Evolutionary conservation across 768 basidiomycete species (phyloP).

Genomic region (Termitomyces sp.): DNA sequence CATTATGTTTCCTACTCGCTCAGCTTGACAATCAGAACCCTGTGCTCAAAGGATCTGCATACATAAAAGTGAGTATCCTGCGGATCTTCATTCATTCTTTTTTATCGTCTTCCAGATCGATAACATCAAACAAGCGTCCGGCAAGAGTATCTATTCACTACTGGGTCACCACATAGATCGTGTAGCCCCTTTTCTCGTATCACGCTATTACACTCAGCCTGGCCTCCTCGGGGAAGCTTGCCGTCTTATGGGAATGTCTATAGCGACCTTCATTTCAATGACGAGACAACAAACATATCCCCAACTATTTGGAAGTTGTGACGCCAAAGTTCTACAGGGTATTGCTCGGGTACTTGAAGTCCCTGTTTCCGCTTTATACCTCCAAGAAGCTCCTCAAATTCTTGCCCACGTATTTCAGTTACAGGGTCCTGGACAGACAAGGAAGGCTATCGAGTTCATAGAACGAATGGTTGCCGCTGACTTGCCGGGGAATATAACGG

Average conservation of each 20-base stretch:
- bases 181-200: constrained; percentile 62
- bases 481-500: constrained; percentile 31
- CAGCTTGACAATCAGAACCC: constrained; percentile 67
- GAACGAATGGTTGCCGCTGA: constrained; percentile 47
- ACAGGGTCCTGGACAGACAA: constrained; percentile 47
- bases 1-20: constrained; percentile 56
- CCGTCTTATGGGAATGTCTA: constrained; percentile 56
- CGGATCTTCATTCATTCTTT: background rate
- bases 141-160: constrained; percentile 61
- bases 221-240: constrained; percentile 58
- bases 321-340: constrained; percentile 51
- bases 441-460: constrained; percentile 58
- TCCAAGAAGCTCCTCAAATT: constrained; percentile 54
- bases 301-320: constrained; percentile 56
- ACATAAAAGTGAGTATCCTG: constrained; percentile 48
- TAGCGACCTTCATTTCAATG: constrained; percentile 56
- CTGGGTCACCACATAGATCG: constrained; percentile 65
- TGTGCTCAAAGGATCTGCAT: constrained; percentile 63
- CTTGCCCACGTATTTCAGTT: constrained; percentile 66
- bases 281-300: constrained; percentile 68
- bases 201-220: constrained; percentile 54
- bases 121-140: constrained; percentile 49
- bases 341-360: constrained; percentile 50
- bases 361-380: constrained; percentile 43
- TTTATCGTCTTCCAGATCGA: constrained; percentile 40